phyloP scores from a whole-genome alignment of 2,329 filamentous ascomycete species.

The Scedosporium minutisporum region DNA sequence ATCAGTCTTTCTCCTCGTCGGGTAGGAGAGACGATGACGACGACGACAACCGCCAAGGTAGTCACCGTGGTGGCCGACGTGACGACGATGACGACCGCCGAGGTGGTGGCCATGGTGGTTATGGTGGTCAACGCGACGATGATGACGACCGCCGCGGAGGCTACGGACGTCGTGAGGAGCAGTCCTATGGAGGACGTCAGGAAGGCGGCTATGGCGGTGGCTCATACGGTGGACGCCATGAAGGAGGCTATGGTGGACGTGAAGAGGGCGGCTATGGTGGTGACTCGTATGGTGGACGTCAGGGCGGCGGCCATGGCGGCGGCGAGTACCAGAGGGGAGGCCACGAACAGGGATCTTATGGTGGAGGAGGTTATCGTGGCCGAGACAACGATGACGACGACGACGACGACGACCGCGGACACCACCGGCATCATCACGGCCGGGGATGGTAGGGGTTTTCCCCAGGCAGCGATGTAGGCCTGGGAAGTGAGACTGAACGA shows the following conservation, averaged over 20 bases:
- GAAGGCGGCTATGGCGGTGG: conserved; percentile 14
- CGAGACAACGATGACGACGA: neutral
- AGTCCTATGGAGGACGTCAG: conserved; percentile 15
- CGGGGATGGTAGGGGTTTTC: conserved; percentile 3
- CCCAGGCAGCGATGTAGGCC: neutral
- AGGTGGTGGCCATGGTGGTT: neutral
- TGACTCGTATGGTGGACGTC: conserved; percentile 12
- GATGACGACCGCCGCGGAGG: conserved; percentile 14
- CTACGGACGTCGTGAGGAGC: conserved; percentile 10
- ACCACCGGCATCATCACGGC: neutral
- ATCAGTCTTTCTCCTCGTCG: neutral
- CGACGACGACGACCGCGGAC: conserved; percentile 4
- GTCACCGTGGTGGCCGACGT: neutral
- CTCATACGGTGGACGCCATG: conserved; percentile 15
- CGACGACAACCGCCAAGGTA: conserved; percentile 1
- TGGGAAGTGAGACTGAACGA: conserved; percentile 9
- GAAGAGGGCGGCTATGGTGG: conserved; percentile 11
- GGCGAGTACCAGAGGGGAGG: conserved; percentile 12
- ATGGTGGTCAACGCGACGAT: conserved; percentile 8
- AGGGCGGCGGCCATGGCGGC: conserved; percentile 11
- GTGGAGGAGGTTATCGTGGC: neutral
- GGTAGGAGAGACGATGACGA: conserved; percentile 3
- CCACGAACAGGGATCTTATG: conserved; percentile 3
- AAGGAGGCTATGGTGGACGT: conserved; percentile 16
- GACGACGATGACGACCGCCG: conserved; percentile 8